Base-by-base conservation (phyloP, 805 yeast genomes). In the Lipomyces starkeyi region DNA sequence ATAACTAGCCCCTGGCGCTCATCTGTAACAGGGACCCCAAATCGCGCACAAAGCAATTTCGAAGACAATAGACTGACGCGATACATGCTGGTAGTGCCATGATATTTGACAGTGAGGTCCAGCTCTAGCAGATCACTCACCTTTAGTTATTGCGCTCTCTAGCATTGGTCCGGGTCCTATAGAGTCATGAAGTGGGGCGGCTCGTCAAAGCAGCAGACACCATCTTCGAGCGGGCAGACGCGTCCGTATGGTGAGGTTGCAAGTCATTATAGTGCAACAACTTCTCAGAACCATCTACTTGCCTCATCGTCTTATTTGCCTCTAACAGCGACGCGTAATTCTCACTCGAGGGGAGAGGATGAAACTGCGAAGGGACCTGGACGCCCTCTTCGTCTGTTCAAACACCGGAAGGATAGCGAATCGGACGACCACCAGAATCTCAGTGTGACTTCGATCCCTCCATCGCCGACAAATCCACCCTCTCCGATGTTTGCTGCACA, bases 391-490 rank as follows among this genome's bases (percentile, higher is more conserved):
- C 65, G 68, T 11, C 55, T 64, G 32, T 60, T 61, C 60, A 64
- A 64, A 52, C 68, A 64, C 71, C 27, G 47, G 49, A 61, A 66
- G 35, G n/a, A 40, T 27, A 61, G 55, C 53, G 66, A 66, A n/a
- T 37, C 8, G 1, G 40, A 25, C 11, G 47, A 14, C 32, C 55
- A 32, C 3, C 53, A 25, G 22, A 22, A 40, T 43, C 58, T 61
- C 14, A 37, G 64, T 40, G 25, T 40, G 25, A 25, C 49, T 13
- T 58, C 11, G 22, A 63, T 61, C 53, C 8, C 49, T 43, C 9
- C 49, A 17, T 43, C 49, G n/a, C 49, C 49, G 9, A 43, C 49
- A 43, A 43, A 43, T 17, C 67, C 63, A 25, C 61, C 58, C 20
- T 62, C 68, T 5, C 40, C 63, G 11, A 6, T 20, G 43, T 17